Evolutionary conservation across 352 stramenopile species (phyloP).

Genomic region (Albugo candida): DNA sequence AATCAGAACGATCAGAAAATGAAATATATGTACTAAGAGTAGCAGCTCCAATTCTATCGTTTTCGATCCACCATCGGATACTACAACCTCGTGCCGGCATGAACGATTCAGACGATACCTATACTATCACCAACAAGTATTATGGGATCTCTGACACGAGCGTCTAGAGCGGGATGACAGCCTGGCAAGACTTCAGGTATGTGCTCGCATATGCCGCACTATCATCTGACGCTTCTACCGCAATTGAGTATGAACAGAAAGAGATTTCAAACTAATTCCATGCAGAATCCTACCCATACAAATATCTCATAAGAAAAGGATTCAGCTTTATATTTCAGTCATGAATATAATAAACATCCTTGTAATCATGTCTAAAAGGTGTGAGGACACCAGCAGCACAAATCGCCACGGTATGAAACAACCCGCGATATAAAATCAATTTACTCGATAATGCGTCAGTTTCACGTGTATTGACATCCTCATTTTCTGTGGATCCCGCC

Average conservation of each 20-base stretch:
- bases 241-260: slow-evolving; percentile 12
- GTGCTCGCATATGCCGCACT: background rate
- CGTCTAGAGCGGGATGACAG: slow-evolving; percentile 21
- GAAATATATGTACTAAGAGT: slow-evolving; percentile 29
- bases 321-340: slow-evolving; percentile 22
- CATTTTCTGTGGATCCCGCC: background rate
- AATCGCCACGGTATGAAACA: slow-evolving; percentile 25
- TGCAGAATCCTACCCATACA: slow-evolving; percentile 19
- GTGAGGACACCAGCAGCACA: slow-evolving; percentile 28
- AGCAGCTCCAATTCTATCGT: slow-evolving; percentile 36
- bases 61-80: slow-evolving; percentile 10
- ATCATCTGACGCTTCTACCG: background rate
- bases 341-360: slow-evolving; percentile 24
- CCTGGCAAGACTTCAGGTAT: background rate
- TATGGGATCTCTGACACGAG: slow-evolving; percentile 27
- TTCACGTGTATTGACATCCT: background rate
- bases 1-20: slow-evolving; percentile 24
- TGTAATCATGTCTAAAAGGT: slow-evolving; percentile 23
- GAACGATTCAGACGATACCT: slow-evolving; percentile 33
- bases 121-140: slow-evolving; percentile 36
- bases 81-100: slow-evolving; percentile 22
- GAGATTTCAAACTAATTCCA: slow-evolving; percentile 15
- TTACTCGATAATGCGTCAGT: slow-evolving; percentile 6
- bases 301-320: slow-evolving; percentile 31
- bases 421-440: slow-evolving; percentile 22